Evolutionary conservation across 1,284 basidiomycete genomes (phyloP).

Genomic region (Wallemia ichthyophaga): DNA sequence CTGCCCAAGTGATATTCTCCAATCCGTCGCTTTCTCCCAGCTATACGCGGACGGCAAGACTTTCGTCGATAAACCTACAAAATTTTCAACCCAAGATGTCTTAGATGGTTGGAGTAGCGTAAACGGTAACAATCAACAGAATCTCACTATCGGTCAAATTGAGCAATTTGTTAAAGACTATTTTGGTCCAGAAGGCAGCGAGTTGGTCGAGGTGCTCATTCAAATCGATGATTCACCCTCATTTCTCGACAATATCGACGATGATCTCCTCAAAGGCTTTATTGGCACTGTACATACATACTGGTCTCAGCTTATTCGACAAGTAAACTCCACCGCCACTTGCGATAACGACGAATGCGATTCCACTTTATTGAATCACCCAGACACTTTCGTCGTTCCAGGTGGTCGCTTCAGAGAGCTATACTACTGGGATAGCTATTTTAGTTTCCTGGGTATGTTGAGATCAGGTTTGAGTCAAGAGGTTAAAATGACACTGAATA

Average conservation of each 20-base stretch:
- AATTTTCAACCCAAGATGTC: constrained; percentile 29
- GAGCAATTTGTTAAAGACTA: constrained; percentile 40
- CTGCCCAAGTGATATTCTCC: constrained; percentile 12
- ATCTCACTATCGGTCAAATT: constrained; percentile 20
- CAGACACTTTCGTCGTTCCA: constrained; percentile 66
- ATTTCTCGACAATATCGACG: constrained; percentile 38
- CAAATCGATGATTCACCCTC: constrained; percentile 27
- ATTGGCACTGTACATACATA: constrained; percentile 44
- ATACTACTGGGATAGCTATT: constrained; percentile 18
- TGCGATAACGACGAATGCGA: constrained; percentile 37
- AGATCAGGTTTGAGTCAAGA: constrained; percentile 41
- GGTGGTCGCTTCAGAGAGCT: constrained; percentile 42
- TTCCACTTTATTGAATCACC: constrained; percentile 56
- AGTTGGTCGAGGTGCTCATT: constrained; percentile 34
- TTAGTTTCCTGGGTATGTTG: constrained; percentile 30
- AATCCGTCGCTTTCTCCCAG: constrained; percentile 15
- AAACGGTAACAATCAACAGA: constrained; percentile 15
- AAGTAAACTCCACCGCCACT: constrained; percentile 18
- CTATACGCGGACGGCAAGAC: constrained; percentile 60
- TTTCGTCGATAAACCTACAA: constrained; percentile 69
- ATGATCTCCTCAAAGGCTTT: constrained; percentile 40
- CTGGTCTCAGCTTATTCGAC: constrained; percentile 39
- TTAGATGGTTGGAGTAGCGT: constrained; percentile 36
- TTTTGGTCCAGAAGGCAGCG: constrained; percentile 56
- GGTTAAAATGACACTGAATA: constrained; percentile 45